Conservation (phyloP, 129 eudicot genomes). For the Heracleum sosnowskyi region DNA sequence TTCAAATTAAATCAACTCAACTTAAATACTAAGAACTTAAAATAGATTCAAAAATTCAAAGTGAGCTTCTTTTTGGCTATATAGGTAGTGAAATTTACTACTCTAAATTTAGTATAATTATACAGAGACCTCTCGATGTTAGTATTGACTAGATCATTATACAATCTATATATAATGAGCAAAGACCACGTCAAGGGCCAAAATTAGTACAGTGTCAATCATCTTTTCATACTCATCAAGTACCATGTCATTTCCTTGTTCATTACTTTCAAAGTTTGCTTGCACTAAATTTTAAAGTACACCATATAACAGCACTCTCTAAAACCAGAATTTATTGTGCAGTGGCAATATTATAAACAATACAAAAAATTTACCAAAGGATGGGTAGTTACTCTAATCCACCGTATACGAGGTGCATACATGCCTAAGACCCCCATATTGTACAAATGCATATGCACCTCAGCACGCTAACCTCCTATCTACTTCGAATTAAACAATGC, state of each 20-base stretch:
- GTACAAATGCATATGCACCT: neutral
- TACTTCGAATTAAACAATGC: neutral
- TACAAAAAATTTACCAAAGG: too few species aligned
- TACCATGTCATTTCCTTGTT: neutral
- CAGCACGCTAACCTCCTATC: neutral
- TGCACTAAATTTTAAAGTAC: neutral
- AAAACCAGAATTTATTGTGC: too few species aligned
- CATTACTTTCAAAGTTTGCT: too few species aligned
- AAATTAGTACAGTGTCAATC: neutral
- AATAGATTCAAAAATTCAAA: too few species aligned
- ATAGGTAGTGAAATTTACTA: neutral
- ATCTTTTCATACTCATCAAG: too few species aligned
- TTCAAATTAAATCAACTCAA: too few species aligned
- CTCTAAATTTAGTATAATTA: too few species aligned
- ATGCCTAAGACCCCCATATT: neutral
- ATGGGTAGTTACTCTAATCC: too few species aligned
- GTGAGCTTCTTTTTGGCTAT: neutral
- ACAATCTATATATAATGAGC: too few species aligned
- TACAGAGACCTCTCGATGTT: neutral
- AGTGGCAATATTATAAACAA: too few species aligned
- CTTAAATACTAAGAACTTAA: too few species aligned
- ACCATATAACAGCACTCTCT: too few species aligned
- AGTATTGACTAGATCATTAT: neutral
- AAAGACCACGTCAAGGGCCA: neutral
- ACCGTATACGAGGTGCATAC: neutral